Conservation (phyloP, 164 flowering plant species). For the Liquidambar formosana region DNA sequence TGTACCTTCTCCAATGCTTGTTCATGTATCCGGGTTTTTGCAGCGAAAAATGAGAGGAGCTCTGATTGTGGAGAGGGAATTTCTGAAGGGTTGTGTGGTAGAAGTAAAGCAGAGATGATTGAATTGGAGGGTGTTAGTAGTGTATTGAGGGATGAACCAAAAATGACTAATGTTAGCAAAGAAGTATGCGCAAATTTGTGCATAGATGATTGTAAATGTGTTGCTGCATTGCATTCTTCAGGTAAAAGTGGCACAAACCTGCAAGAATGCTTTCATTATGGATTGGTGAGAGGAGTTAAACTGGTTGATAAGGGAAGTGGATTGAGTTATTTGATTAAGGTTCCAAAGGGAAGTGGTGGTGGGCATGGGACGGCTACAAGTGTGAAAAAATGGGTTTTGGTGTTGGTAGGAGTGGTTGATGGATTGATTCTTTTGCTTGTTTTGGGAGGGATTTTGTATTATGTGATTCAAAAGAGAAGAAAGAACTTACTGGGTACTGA, state of each 20-base stretch:
- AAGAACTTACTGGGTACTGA: conserved; percentile 19
- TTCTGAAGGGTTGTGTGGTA: conserved; percentile 34
- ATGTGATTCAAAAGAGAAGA: conserved; percentile 48
- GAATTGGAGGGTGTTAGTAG: conserved; percentile 53
- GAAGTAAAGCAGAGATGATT: conserved; percentile 44
- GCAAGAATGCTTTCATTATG: conserved; percentile 54
- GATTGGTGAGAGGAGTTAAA: conserved; percentile 60
- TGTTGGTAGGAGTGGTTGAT: conserved; percentile 60
- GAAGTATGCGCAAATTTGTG: conserved; percentile 55
- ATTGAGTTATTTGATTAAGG: conserved; percentile 61
- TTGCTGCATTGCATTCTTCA: conserved; percentile 46
- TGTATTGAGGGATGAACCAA: conserved; percentile 35
- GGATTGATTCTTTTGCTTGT: conserved; percentile 51
- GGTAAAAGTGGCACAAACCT: background rate
- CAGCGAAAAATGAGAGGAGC: background rate
- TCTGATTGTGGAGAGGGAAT: conserved; percentile 35
- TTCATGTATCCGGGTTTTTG: conserved; percentile 47
- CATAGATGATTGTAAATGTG: conserved; percentile 60
- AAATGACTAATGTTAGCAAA: conserved; percentile 39
- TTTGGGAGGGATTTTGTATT: conserved; percentile 60
- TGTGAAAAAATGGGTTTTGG: conserved; percentile 54
- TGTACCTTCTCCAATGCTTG: conserved; percentile 65
- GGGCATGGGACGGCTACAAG: conserved; percentile 20
- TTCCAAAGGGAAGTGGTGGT: conserved; percentile 42
- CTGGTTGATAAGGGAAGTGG: conserved; percentile 42